Evolutionary conservation across 495 filamentous ascomycete species (phyloP), one percentile per base, ranked within the genome.

Genomic region (Cercophora scortea): DNA sequence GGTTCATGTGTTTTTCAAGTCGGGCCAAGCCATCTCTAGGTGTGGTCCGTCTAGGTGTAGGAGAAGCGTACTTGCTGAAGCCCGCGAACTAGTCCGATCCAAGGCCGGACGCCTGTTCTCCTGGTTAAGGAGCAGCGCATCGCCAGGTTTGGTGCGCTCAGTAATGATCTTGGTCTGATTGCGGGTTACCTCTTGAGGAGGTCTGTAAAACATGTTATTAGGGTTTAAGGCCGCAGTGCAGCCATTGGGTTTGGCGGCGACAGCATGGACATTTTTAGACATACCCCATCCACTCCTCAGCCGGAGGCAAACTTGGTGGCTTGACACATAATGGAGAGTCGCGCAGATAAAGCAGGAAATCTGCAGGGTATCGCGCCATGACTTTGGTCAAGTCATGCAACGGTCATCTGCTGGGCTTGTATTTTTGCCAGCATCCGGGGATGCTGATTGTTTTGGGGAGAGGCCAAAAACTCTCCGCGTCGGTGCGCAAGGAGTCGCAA

Each of bases 201-300:
- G 64, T 32, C 74, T 77, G 12, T 17, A 9, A 34, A 32, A 9
- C 13, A 25, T 15, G 44, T 8, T 25, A 25, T 25, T 25, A 25
- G 25, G n/a, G 25, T 25, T 6, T 34, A 25, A 18, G 16, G 17
- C 33, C 19, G 43, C 13, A 34, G 47, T 39, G 17, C 32, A 42
- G 45, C 12, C 47, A 59, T 15, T 25, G 25, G 25, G 25, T 5
- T 25, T 25, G 25, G 5, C 25, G 5, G 5, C 25, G 25, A 5
- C 25, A 25, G 25, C 25, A 25, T 25, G 25, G 25, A 25, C 25
- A 25, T 25, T 25, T 25, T 25, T 5, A 25, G 46, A 69, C 84
- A 64, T 79, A 95, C 90, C 92, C 91, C 89, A 97, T 96, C 93
- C 93, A 99, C 77, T 97, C 90, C 74, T 95, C 90, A 52, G 87